Base-by-base conservation (phyloP, 768 basidiomycete genomes). In the Lactifluus echinatus region DNA sequence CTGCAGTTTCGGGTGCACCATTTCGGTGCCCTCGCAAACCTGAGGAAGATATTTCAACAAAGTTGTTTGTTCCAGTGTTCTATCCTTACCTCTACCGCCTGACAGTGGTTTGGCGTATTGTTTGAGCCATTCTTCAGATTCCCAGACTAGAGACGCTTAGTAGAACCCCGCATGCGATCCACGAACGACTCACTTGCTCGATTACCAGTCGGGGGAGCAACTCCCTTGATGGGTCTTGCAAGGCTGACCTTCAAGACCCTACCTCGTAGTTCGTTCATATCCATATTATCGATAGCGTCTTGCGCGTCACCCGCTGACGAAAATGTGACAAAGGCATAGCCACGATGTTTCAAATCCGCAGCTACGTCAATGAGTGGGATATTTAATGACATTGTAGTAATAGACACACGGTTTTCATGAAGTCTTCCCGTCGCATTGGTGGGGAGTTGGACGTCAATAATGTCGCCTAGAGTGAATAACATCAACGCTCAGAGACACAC, bases 211-310 rank as follows among this genome's bases (percentile, higher is more conserved):
- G 71, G 63, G 64, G 86, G 82, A 44, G 82, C 69, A 33, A 82
- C 76, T 1, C 78, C 79, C 67, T 88, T 93, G 76, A 84, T 81
- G 5, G 91, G 90, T 44, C 87, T 79, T 8, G 94, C 93, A 39
- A 93, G 71, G 68, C 89, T 95, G 48, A 85, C 92, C 73, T 85
- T 89, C 60, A 89, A 72, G 50, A 87, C 84, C 57, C 80, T 81
- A 49, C 84, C 91, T 49, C 75, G 78, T 57, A 89, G 75, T 68
- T 94, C 93, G 66, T 95, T 96, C 71, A 94, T 74, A 71, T 98
- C 93, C 90, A 93, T 97, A 73, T 98, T 98, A 76, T 98, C 95
- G 59, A 97, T 95, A 28, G 95, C 95, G 69, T 97, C 94, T 67
- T 90, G 87, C 4, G 95, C 93, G 70, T 95, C 92, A 23, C 80